Evolutionary conservation across 495 filamentous ascomycete genomes (phyloP), one percentile per base, ranked within the genome.

Genomic region (Astrothelium subdiscretum): DNA sequence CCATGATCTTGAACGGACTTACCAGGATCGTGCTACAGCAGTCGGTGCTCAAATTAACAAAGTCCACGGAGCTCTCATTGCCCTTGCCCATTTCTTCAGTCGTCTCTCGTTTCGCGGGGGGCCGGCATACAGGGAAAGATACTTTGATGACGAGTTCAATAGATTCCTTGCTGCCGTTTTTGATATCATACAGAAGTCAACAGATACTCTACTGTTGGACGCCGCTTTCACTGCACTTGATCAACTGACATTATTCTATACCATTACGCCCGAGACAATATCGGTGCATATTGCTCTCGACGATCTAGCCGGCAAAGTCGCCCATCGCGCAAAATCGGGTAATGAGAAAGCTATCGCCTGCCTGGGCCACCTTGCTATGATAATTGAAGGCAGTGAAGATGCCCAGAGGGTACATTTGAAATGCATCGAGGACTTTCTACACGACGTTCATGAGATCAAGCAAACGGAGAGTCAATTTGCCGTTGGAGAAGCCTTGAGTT

Each of bases 391-490:
- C 58, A 60, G 60, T 22, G 70, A 75, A 18, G 63, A 65, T 5
- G 65, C 65, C 31, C 69, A 71, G 29, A 63, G 63, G 27, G 70
- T 66, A 22, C 65, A 73, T 11, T 63, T 83, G 11, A 61, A 64
- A 2, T 69, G 78, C 20, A 78, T 91, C 29, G 62, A 88, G 32
- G 72, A 80, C 43, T 83, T 80, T 32, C 72, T 98, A 0, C 88
- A 90, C 69, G 76, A 76, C 5, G 71, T 97, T 15, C 89, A 94
- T 69, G 91, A 92, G 66, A 84, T 91, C 29, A 86, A 86, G 63
- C 87, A 91, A 59, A 83, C 89, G 0, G 91, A 96, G 68, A 78
- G 88, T 10, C 92, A 96, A 63, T 96, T 98, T 70, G 80, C 89
- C 2, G 83, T 92, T 12, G 94, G 94, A 11, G 91, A 95, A 68